These are phyloP conservation scores for Psophocarpus tetragonolobus DNA, from an alignment of 306 rosid genomes.

Conservation along the genomic window DNA sequence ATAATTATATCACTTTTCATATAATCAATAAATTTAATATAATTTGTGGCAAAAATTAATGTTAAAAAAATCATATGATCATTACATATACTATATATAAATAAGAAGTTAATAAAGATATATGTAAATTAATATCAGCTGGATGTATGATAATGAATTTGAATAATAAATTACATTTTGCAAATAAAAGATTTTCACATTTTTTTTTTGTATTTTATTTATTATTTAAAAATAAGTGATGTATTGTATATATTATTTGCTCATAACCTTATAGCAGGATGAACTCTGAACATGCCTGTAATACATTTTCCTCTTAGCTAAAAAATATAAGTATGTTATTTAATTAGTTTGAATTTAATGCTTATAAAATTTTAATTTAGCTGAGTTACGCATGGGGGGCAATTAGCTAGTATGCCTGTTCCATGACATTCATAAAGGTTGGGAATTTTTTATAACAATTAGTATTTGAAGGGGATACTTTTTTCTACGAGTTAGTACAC, in stretches of 20 bases:
- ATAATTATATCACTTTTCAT: too few species aligned
- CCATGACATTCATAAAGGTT: slow-evolving; percentile 10
- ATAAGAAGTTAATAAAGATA: not conserved
- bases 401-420: not conserved
- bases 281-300: too few species aligned
- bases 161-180: not conserved
- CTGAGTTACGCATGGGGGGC: not conserved
- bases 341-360: not conserved
- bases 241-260: not conserved
- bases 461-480: too few species aligned
- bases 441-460: not conserved
- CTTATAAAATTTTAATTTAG: not conserved
- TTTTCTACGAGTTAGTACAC: too few species aligned
- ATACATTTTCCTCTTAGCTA: not conserved
- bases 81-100: too few species aligned
- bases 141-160: not conserved
- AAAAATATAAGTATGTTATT: not conserved
- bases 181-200: not conserved
- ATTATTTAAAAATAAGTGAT: not conserved
- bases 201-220: not conserved
- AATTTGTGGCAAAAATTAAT: too few species aligned
- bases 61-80: too few species aligned
- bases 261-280: not conserved
- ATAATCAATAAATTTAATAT: too few species aligned
- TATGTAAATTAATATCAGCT: not conserved